Conservation (phyloP, 306 rosid species). For the Inga laurina region DNA sequence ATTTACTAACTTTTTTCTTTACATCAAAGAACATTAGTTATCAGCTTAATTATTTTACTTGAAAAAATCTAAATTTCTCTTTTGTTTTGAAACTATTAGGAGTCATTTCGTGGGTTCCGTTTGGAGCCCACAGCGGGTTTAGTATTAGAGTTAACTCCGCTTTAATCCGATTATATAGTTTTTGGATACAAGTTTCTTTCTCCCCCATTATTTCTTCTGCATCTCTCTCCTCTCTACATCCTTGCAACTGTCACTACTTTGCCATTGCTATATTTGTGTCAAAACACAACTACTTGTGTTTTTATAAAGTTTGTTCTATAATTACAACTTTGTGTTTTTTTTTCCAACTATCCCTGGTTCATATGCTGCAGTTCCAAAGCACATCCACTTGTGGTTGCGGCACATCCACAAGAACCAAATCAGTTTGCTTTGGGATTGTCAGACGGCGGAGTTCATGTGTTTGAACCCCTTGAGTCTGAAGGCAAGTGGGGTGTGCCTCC, state of each 20-base stretch:
- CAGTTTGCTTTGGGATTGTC: constrained; percentile 91
- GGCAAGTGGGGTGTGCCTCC: constrained; percentile 97
- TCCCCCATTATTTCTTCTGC: not conserved
- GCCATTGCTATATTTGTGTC: not conserved
- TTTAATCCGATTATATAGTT: not conserved
- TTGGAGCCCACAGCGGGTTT: not conserved
- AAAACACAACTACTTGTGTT: not conserved
- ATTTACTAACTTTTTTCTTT: not conserved
- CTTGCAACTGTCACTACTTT: not conserved
- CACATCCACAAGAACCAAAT: constrained; percentile 97
- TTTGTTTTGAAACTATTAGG: not conserved
- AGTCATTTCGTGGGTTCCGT: not conserved
- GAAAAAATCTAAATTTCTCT: not conserved
- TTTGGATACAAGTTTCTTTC: not conserved
- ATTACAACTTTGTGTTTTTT: not conserved
- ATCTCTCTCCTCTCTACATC: not conserved
- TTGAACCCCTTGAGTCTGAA: constrained; percentile 94
- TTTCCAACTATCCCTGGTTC: constrained; percentile 13
- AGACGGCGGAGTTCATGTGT: constrained; percentile 87
- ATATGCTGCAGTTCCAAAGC: constrained; percentile 60
- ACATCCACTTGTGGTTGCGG: constrained; percentile 89
- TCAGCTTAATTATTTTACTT: not conserved
- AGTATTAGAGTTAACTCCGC: not conserved
- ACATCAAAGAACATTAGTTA: not conserved
- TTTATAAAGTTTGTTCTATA: constrained; percentile 3